Base-by-base conservation (phyloP, 2,329 filamentous ascomycete species). In the Ophiognomonia clavigignenti-juglandacearum region DNA sequence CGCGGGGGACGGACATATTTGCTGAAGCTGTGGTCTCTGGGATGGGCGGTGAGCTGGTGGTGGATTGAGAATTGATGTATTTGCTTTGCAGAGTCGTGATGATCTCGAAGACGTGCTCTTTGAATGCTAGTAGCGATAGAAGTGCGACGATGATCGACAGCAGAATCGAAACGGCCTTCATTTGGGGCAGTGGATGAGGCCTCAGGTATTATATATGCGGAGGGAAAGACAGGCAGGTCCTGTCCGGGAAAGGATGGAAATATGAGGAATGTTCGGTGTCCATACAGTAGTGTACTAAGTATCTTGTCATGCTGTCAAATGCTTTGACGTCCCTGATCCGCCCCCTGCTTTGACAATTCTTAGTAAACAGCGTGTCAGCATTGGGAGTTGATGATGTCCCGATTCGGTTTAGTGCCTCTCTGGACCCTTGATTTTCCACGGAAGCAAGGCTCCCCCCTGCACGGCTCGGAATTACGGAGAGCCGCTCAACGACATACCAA, bases 1-100 rank as follows among this genome's bases (percentile, higher is more conserved):
- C 78, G 61, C 93, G 82, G 23, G 86, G 76, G 52, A 82, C 67
- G 36, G 85, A 79, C 78, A 86, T 86, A 48, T 80, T 72, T 54
- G 71, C 63, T 61, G 34, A 57, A 52, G 11, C 52, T 27, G 27
- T 31, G 45, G 41, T 43, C 37, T 47, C 35, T 41, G 53, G 13
- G 35, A 52, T 52, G 32, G 31, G 43, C 31, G 51, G 31, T 49
- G 34, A 6, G 24, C 24, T 38, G 5, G 24, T 18, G 16, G n/a
- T n/a, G 34, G 22, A 19, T 18, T 34, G 9, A 19, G 14, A 48
- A 43, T 49, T 48, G 40, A 39, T 55, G 35, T 57, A 44, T 44
- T 37, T 54, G 16, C 56, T 37, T 46, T 63, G 48, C 35, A 50
- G 49, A 20, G 55, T 14, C 36, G 35, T 62, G 27, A 34, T 54